Evolutionary conservation across 2,329 filamentous ascomycete species (phyloP).

Genomic region (Ophiocordyceps sinensis): DNA sequence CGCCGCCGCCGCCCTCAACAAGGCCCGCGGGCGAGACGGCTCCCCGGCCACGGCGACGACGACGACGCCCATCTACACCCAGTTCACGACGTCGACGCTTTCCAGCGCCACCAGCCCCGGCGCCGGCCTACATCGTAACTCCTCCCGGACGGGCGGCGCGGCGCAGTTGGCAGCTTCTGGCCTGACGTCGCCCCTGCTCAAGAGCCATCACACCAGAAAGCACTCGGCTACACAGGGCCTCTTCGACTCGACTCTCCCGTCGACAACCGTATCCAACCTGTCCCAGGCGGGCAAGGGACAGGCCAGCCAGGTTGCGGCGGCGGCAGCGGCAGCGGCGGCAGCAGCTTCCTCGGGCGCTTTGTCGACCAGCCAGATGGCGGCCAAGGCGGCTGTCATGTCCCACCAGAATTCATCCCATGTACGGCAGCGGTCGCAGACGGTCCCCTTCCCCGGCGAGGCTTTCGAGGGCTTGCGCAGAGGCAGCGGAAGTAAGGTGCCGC

Average conservation of each 20-base stretch:
- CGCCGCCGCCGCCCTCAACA: conserved; percentile 27
- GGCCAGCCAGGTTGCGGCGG: conserved; percentile 19
- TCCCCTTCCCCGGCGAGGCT: conserved; percentile 40
- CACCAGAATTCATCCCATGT: conserved; percentile 36
- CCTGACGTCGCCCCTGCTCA: conserved; percentile 16
- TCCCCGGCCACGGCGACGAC: conserved; percentile 9
- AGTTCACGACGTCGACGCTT: conserved; percentile 17
- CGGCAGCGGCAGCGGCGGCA: conserved; percentile 17
- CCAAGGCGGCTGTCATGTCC: conserved; percentile 61
- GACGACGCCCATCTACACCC: conserved; percentile 31
- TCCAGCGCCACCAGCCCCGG: conserved; percentile 31
- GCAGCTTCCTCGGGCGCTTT: conserved; percentile 12
- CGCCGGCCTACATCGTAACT: conserved; percentile 35
- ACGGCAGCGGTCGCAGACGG: conserved; percentile 61
- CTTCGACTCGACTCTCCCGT: conserved; percentile 61
- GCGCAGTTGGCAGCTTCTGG: conserved; percentile 14
- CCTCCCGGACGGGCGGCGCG: conserved; percentile 35
- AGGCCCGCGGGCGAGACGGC: conserved; percentile 25
- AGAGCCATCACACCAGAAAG: conserved; percentile 38
- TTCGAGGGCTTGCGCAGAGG: conserved; percentile 29
- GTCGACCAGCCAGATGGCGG: conserved; percentile 64
- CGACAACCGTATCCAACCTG: conserved; percentile 40
- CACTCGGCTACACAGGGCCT: conserved; percentile 62
- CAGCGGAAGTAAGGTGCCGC: conserved; percentile 32
- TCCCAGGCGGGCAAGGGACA: conserved; percentile 31